Evolutionary conservation across 2,329 filamentous ascomycete species (phyloP).

Genomic region (Penicillium sp.): DNA sequence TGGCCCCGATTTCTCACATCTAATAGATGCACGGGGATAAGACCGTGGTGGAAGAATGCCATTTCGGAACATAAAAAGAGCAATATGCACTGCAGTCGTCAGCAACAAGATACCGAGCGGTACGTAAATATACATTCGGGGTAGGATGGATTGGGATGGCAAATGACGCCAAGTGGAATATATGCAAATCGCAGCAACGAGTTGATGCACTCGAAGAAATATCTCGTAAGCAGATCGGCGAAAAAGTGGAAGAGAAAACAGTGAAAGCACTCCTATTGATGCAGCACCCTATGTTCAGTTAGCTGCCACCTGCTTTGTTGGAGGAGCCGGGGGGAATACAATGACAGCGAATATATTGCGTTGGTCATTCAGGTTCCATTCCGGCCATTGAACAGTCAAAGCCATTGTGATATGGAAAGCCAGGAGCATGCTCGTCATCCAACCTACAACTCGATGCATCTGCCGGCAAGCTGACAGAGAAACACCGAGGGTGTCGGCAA

Average conservation of each 20-base stretch:
- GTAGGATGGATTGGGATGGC: conserved; percentile 9
- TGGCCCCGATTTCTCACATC: no score
- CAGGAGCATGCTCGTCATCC: conserved; percentile 9
- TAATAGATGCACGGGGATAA: conserved; percentile 11
- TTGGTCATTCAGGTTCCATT: conserved; percentile 7
- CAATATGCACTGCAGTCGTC: conserved; percentile 2
- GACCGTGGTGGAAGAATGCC: conserved; percentile 6
- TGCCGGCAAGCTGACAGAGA: conserved; percentile 10
- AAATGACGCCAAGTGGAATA: conserved; percentile 14
- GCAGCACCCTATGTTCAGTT: conserved; percentile 8
- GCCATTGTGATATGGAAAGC: conserved; percentile 9
- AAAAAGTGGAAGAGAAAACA: conserved; percentile 8
- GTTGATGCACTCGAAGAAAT: conserved; percentile 16
- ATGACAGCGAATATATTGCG: conserved; percentile 11
- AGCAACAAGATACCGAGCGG: conserved; percentile 9
- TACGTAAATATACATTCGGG: conserved; percentile 11
- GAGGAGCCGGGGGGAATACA: conserved; percentile 2
- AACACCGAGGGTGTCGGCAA: conserved; percentile 8
- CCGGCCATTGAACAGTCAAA: conserved; percentile 4
- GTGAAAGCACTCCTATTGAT: conserved; percentile 5
- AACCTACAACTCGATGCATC: conserved; percentile 12
- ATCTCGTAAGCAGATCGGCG: conserved; percentile 8
- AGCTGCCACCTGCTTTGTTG: conserved; percentile 1
- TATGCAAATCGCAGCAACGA: conserved; percentile 9
- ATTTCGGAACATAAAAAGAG: conserved; percentile 8